Evolutionary conservation across 345 rosid genomes (phyloP), one percentile per base, ranked within the genome.

Genomic region (Cochlearia excelsa): DNA sequence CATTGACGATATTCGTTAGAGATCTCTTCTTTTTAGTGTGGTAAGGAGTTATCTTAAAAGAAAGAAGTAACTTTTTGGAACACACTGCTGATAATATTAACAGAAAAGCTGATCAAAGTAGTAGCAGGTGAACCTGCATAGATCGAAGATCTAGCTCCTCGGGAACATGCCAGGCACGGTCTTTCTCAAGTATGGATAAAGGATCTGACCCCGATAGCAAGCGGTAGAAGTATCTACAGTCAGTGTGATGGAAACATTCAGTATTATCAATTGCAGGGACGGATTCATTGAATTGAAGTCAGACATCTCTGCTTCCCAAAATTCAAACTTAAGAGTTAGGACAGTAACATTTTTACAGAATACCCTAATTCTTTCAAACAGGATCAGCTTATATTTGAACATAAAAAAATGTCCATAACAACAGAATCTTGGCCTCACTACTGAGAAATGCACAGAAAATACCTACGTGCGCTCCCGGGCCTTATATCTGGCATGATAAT

Each of bases 401-500:
- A 47, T 37, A 9, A 9, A 47, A 9, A 47, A 46, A 30, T n/a
- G 40, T 55, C 40, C 33, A 61, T 38, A 54, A 55, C 46, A 31
- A 47, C 4, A 4, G 50, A 69, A 2, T 5, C 27, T 62, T 56
- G 30, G 49, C 69, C 64, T 37, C 54, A 52, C 38, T 45, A 67
- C 37, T n/a, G 69, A 29, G 61, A 53, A 30, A 41, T 51, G 61
- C 23, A 54, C 66, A 50, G 69, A 44, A 67, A 83, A 75, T 79
- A 86, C 96, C 81, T 83, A 92, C 95, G 76, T 92, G 80, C 98
- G 92, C 71, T 88, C 98, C 69, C 35, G 72, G 61, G 96, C 95
- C 71, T 74, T 84, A 65, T 66, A 84, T 81, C 98, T 84, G 56
- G 98, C 95, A 79, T 92, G 98, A 59, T 80, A 92, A 75, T 80